Evolutionary conservation across 192 early-diverging fungal genomes (phyloP).

Genomic region (Pilaira anomala): DNA sequence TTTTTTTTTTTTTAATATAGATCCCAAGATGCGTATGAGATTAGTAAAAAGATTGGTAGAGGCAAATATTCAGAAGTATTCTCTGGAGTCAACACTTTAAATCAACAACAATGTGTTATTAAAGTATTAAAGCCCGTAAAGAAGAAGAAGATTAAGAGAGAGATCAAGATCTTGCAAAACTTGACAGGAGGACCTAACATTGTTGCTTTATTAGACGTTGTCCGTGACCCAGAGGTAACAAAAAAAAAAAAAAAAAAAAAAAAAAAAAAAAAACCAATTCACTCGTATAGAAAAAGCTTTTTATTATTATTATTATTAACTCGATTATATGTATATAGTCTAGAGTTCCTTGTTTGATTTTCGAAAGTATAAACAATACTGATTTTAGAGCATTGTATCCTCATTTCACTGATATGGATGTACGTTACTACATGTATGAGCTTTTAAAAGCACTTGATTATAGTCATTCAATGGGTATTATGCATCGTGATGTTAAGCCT

Average conservation of each 20-base stretch:
- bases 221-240: constrained; percentile 85
- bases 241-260: constrained; percentile 4
- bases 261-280: no score
- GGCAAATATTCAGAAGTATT: constrained; percentile 99
- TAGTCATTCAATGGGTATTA: constrained; percentile 97
- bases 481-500: constrained; percentile 99
- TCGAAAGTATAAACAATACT: constrained; percentile 94
- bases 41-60: constrained; percentile 93
- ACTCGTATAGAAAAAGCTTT: no score
- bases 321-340: constrained; percentile 47
- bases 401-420: constrained; percentile 91
- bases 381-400: constrained; percentile 98
- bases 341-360: constrained; percentile 94
- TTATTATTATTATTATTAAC: background rate
- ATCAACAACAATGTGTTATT: constrained; percentile 89
- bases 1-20: constrained; percentile 34
- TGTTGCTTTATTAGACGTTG: constrained; percentile 88
- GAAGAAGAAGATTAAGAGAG: constrained; percentile 99
- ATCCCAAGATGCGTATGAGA: constrained; percentile 95
- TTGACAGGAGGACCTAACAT: constrained; percentile 92
- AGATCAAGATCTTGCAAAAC: constrained; percentile 99
- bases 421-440: constrained; percentile 96
- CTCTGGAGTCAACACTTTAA: constrained; percentile 87
- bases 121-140: constrained; percentile 99
- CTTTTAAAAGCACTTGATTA: constrained; percentile 97